A percentile compares a stretch with the other conserved stretches of the same genome.
These are phyloP conservation scores for Aureobasidium sp. DNA, from an alignment of 2,329 filamentous ascomycete genomes.

Conservation along the genomic window DNA sequence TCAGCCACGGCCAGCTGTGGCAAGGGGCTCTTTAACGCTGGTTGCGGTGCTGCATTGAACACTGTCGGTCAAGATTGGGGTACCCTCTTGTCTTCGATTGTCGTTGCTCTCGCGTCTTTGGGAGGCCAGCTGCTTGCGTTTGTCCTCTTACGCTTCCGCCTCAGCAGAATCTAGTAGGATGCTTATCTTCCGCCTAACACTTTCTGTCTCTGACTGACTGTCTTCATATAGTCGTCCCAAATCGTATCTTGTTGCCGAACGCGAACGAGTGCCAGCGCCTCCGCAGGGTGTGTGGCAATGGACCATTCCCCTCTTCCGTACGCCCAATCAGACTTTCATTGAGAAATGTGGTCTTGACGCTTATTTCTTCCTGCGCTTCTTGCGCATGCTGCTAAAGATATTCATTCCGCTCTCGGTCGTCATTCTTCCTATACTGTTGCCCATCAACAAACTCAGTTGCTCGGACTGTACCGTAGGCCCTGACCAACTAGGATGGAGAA, in stretches of 20 bases:
- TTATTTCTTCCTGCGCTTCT: slow-evolving; percentile 93
- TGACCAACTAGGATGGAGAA: slow-evolving; percentile 80
- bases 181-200: neutral
- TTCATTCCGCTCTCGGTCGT: slow-evolving; percentile 75
- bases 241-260: slow-evolving; percentile 78
- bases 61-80: slow-evolving; percentile 22
- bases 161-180: slow-evolving; percentile 64
- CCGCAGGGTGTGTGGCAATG: slow-evolving; percentile 51
- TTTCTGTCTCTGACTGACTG: neutral
- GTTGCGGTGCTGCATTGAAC: neutral
- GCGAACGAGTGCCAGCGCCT: slow-evolving; percentile 71
- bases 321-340: slow-evolving; percentile 75
- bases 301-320: slow-evolving; percentile 55
- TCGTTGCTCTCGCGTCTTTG: slow-evolving; percentile 28
- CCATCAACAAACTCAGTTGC: slow-evolving; percentile 72
- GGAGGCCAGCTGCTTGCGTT: slow-evolving; percentile 58
- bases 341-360: slow-evolving; percentile 93
- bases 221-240: slow-evolving; percentile 55
- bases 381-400: slow-evolving; percentile 79
- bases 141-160: slow-evolving; percentile 65
- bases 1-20: neutral
- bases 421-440: slow-evolving; percentile 77
- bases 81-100: slow-evolving; percentile 33
- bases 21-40: neutral
- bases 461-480: slow-evolving; percentile 47